Conservation (phyloP, 805 yeast species). For the Clavispora fructus region DNA sequence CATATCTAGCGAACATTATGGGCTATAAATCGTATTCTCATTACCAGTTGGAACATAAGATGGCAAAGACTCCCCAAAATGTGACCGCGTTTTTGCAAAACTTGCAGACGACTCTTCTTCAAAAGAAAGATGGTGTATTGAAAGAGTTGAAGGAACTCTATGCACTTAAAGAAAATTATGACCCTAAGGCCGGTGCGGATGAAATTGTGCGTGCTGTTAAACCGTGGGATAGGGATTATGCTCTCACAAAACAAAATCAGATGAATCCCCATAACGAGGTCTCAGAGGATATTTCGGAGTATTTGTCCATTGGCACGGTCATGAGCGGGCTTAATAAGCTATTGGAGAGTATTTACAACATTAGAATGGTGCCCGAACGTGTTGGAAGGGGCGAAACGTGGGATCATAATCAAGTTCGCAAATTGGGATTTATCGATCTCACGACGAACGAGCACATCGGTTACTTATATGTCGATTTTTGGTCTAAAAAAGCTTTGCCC, state of each 20-base stretch:
- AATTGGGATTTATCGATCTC: constrained; percentile 63
- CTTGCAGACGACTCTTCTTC: constrained; percentile 45
- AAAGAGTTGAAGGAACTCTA: constrained; percentile 53
- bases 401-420: constrained; percentile 73
- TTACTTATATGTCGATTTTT: constrained; percentile 80
- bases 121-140: constrained; percentile 38
- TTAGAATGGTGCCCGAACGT: constrained; percentile 63
- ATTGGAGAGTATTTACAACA: constrained; percentile 69
- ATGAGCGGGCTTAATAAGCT: constrained; percentile 75
- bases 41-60: constrained; percentile 81
- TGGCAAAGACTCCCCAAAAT: constrained; percentile 78
- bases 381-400: constrained; percentile 75
- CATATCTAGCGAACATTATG: constrained; percentile 64
- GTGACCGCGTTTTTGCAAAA: constrained; percentile 66
- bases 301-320: constrained; percentile 81
- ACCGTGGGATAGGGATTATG: constrained; percentile 91
- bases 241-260: constrained; percentile 19
- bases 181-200: constrained; percentile 19
- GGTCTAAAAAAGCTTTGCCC: constrained; percentile 75
- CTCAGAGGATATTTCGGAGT: constrained; percentile 51
- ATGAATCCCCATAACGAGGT: constrained; percentile 22
- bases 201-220: constrained; percentile 46
- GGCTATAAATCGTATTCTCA: constrained; percentile 68
- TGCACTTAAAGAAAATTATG: constrained; percentile 18
- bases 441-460: constrained; percentile 60